Base-by-base conservation (phyloP, 202 grass and related monocot genomes). In the Panicum virgatum region DNA sequence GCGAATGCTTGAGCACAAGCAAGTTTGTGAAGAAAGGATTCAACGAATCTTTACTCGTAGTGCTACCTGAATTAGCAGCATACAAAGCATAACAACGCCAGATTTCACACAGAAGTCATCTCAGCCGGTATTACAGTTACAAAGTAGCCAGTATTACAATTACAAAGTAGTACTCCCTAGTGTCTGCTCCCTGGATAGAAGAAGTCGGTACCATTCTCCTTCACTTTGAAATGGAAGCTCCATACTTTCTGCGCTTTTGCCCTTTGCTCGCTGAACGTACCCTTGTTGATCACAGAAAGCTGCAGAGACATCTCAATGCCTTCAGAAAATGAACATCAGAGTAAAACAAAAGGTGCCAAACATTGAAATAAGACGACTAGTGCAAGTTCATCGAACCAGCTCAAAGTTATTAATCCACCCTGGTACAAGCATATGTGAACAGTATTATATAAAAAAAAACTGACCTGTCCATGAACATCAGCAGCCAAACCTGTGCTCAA, bases 381-480 rank as follows among this genome's bases (percentile, higher is more conserved):
- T 73, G 59, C 34, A 47, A 78, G 72, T 47, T 77, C 53, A 81
- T 50, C 5, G 23, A 59, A 51, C 29, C 3, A n/a, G 22, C 38
- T 83, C 7, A 39, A 45, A 76, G n/a, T n/a, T 23, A 78, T 9
- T 69, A 19, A 60, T 10, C 32, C 74, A 81, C 12, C 42, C 53
- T 56, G 22, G 25, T 72, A 73, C 71, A 80, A 13, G 59, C 40
- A 14, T 69, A 48, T 27, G 8, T 37, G 15, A 73, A 45, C 2
- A 81, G 11, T 16, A 74, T 78, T 15, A 67, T n/a, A n/a, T n/a
- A n/a, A 60, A 23, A 72, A 66, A 60, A 70, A 76, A n/a, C n/a
- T n/a, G 75, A 99, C 93, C 89, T 99, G 91, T 80, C 91, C 96
- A 85, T 99, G 91, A 54, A 99, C 96, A 82, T 96, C 96, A 84